Evolutionary conservation across 2,329 filamentous ascomycete genomes (phyloP), one percentile per base, ranked within the genome.

Genomic region (Arthrobotrys iridis): DNA sequence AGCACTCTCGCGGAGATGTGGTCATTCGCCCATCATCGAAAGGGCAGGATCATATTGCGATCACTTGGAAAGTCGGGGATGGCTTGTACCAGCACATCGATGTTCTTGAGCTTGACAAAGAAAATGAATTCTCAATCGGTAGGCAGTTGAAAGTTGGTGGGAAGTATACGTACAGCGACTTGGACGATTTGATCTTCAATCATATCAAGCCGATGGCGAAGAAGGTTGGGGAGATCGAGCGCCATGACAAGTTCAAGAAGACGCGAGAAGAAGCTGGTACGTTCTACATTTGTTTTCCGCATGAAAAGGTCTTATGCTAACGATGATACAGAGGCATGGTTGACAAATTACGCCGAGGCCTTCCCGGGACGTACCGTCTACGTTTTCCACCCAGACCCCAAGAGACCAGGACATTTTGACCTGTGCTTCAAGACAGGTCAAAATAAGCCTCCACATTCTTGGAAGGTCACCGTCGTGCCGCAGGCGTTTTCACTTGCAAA

Each of bases 21-120:
- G 93, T 99, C 75, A 97, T 99, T 80, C 90, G 95, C 46, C 94
- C 95, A 2, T 97, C 93, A 0, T 97, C 93, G 26, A 97, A 96
- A 82, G 95, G 95, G 46, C 91, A 93, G 71, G 95, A 99, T 82
- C 95, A 99, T 84, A 86, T 99, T 65, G 93, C 94, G 5, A 89
- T 99, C 50, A 99, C 95, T 0, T 99, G 95, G 95, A 99, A 99
- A 85, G 93, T 99, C 11, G 91, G 93, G 0, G 93, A 98, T 81
- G 91, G 91, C 73, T 89, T 98, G n/a, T 99, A 93, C 82, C 93
- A 99, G 83, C 95, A 99, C 82, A 92, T 99, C 77, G 95, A 99
- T 82, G 94, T 99, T 33, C 87, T 99, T 40, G 95, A 99, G 83
- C 86, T 99, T 80, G 92, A 96, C 82, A 99, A 99, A 83, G 93